Evolutionary conservation across 345 rosid genomes (phyloP).

Genomic region (Camelina sativa): DNA sequence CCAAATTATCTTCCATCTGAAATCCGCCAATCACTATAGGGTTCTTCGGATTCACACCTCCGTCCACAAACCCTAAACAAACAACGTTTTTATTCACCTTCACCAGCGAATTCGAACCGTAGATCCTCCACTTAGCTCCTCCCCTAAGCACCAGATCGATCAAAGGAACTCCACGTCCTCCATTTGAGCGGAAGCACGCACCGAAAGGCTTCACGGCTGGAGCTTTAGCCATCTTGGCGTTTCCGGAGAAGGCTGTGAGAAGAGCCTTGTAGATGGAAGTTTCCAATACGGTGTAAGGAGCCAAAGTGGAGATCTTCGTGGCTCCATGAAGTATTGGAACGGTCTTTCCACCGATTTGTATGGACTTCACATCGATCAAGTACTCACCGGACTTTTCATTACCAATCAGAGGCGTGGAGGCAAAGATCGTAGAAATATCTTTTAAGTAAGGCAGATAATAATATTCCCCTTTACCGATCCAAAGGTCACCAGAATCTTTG

Average conservation of each 20-base stretch:
- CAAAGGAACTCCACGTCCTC: slow-evolving; percentile 38
- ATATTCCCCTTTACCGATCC: slow-evolving; percentile 27
- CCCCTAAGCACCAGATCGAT: slow-evolving; percentile 36
- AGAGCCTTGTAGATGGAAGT: slow-evolving; percentile 44
- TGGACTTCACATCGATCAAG: slow-evolving; percentile 41
- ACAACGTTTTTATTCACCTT: slow-evolving; percentile 23
- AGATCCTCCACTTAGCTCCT: slow-evolving; percentile 43
- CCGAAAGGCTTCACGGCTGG: slow-evolving; percentile 35
- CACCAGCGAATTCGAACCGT: slow-evolving; percentile 33
- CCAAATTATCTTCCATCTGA: slow-evolving; percentile 33
- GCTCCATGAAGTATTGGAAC: slow-evolving; percentile 16
- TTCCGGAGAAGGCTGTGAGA: background rate
- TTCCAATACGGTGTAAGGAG: slow-evolving; percentile 42
- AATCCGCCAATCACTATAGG: slow-evolving; percentile 14
- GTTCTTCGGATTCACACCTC: slow-evolving; percentile 29
- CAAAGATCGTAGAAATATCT: slow-evolving; percentile 27
- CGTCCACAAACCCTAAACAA: slow-evolving; percentile 49
- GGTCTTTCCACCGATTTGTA: slow-evolving; percentile 24
- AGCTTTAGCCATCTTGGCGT: slow-evolving; percentile 21
- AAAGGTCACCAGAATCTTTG: background rate
- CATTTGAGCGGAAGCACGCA: slow-evolving; percentile 31
- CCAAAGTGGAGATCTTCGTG: slow-evolving; percentile 39
- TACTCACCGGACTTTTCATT: slow-evolving; percentile 31
- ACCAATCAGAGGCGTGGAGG: slow-evolving; percentile 34
- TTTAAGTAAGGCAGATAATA: background rate